A percentile compares a stretch with the other conserved stretches of the same genome.
These are phyloP conservation scores for Pseudozyma flocculosa DNA, from an alignment of 1,284 basidiomycete genomes.

Conservation along the genomic window DNA sequence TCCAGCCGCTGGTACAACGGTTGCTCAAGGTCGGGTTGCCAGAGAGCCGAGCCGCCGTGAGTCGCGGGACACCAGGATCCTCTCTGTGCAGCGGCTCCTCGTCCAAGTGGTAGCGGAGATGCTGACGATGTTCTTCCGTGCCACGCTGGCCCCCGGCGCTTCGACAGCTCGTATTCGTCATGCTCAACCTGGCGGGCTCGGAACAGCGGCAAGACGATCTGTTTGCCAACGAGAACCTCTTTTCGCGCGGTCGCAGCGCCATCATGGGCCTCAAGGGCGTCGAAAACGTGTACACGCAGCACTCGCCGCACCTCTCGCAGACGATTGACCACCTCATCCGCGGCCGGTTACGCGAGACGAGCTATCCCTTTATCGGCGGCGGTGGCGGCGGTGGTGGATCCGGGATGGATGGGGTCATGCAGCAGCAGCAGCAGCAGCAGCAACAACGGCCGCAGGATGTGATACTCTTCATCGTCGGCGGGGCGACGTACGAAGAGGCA, in stretches of 20 bases:
- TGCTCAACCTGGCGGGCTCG: conserved; percentile 88
- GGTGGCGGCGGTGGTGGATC: conserved; percentile 9
- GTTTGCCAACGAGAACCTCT: conserved; percentile 91
- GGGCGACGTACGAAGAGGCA: conserved; percentile 56
- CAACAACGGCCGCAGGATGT: conserved; percentile 48
- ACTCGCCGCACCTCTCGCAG: conserved; percentile 87
- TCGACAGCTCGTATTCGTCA: conserved; percentile 81
- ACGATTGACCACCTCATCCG: conserved; percentile 87
- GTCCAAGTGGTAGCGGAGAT: no score
- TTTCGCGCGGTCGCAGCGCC: conserved; percentile 90
- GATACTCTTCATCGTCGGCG: conserved; percentile 56
- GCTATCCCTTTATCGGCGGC: conserved; percentile 69
- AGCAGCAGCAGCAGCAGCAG: no score
- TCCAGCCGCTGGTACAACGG: conserved; percentile 77
- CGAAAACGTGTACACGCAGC: conserved; percentile 98
- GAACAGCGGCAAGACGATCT: conserved; percentile 97
- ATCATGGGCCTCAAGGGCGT: conserved; percentile 96
- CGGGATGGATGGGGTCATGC: no score
- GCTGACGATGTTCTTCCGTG: no score
- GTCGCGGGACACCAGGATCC: conserved; percentile 29
- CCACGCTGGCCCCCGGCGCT: no score
- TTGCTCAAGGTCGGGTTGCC: conserved; percentile 79
- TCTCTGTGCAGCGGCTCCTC: no score
- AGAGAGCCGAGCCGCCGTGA: conserved; percentile 77
- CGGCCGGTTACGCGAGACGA: conserved; percentile 80